A percentile compares a stretch with the other conserved stretches of the same genome.
These are phyloP conservation scores for Mortierella sp. DNA, from an alignment of 371 early-diverging fungal genomes.

Conservation along the genomic window DNA sequence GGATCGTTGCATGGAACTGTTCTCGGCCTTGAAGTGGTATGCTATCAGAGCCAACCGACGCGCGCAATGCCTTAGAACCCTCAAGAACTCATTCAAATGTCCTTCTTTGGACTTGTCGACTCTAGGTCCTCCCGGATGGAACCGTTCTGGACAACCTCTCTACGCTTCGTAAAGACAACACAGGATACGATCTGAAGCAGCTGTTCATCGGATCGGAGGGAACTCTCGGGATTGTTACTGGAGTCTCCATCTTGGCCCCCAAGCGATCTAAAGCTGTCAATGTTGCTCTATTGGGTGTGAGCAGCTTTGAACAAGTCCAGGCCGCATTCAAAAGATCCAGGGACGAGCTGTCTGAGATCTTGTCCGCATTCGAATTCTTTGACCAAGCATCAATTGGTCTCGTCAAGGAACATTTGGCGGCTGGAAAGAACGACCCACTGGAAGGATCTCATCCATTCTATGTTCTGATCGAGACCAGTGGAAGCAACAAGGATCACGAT, in stretches of 20 bases:
- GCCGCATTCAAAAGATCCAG: slow-evolving; percentile 83
- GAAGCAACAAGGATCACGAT: slow-evolving; percentile 93
- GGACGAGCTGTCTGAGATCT: slow-evolving; percentile 85
- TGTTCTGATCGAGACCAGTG: slow-evolving; percentile 93
- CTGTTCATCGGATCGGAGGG: slow-evolving; percentile 97
- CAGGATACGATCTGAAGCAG: slow-evolving; percentile 94
- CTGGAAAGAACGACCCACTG: slow-evolving; percentile 71
- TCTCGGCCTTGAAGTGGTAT: slow-evolving; percentile 83
- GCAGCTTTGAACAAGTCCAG: slow-evolving; percentile 81
- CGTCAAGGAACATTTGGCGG: slow-evolving; percentile 72
- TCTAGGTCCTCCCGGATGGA: slow-evolving; percentile 89
- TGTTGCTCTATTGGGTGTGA: slow-evolving; percentile 84
- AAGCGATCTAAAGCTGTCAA: slow-evolving; percentile 72
- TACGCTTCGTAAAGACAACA: slow-evolving; percentile 87
- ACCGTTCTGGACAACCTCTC: slow-evolving; percentile 84
- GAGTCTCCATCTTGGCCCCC: slow-evolving; percentile 85
- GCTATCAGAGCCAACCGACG: not conserved
- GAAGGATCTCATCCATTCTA: slow-evolving; percentile 82
- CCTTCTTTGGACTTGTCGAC: too few species aligned
- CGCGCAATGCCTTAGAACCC: too few species aligned
- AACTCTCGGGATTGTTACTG: slow-evolving; percentile 93
- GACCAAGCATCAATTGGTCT: slow-evolving; percentile 78
- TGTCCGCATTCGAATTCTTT: slow-evolving; percentile 97
- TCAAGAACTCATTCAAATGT: too few species aligned
- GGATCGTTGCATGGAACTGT: slow-evolving; percentile 93